These are phyloP conservation scores for Saccharomycopsis phalli DNA, from an alignment of 1,139 yeast species.

Conservation along the genomic window DNA sequence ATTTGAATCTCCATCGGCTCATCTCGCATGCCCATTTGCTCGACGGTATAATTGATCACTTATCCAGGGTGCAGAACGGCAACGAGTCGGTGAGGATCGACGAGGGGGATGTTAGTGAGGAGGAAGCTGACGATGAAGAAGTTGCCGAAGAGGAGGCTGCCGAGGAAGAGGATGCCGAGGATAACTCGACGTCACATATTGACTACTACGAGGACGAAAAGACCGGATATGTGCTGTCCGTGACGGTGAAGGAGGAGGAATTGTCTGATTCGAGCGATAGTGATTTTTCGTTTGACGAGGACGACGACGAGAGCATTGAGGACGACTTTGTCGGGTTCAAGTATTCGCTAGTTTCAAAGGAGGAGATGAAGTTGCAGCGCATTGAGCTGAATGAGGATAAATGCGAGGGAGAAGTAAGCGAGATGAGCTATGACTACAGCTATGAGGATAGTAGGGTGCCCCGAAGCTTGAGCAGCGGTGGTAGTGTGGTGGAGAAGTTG, in stretches of 20 bases:
- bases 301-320: constrained; percentile 6
- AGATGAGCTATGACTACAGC: constrained; percentile 1
- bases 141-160: constrained; percentile 6
- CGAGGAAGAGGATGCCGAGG: background rate
- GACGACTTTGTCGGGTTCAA: constrained; percentile 2
- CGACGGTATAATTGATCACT: constrained; percentile 53
- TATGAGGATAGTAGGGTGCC: background rate
- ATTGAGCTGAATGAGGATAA: background rate
- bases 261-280: constrained; percentile 6
- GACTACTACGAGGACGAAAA: constrained; percentile 3
- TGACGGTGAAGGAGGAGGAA: constrained; percentile 1
- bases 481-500: too few relatives aligned
- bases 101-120: constrained; percentile 1
- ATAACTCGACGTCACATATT: background rate
- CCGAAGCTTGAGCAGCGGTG: too few relatives aligned
- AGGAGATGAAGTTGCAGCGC: background rate
- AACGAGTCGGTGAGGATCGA: constrained; percentile 1
- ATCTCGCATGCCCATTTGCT: constrained; percentile 73
- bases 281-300: constrained; percentile 6
- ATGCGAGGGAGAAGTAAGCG: constrained; percentile 3
- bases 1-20: constrained; percentile 50
- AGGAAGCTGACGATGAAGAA: background rate
- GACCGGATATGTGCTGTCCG: background rate
- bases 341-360: background rate
- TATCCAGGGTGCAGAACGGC: constrained; percentile 6